Conservation (phyloP, 2,329 filamentous ascomycete species). For the Fulvia fulva region DNA sequence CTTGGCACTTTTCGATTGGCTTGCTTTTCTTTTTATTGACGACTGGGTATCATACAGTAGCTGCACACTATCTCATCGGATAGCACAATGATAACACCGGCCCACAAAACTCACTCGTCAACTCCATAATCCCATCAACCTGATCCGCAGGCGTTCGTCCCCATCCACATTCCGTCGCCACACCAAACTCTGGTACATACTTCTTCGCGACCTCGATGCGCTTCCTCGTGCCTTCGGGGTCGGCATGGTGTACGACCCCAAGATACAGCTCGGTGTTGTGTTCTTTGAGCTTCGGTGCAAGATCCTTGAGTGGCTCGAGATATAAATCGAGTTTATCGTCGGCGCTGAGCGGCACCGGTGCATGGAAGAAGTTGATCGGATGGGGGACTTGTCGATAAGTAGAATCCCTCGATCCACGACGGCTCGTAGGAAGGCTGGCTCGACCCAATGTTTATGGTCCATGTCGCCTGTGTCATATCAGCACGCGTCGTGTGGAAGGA, state of each 20-base stretch:
- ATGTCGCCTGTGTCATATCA: constrained; percentile 31
- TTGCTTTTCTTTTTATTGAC: no score
- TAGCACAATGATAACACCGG: not conserved
- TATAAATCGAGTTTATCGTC: constrained; percentile 32
- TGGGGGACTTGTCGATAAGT: constrained; percentile 28
- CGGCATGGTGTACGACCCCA: constrained; percentile 39
- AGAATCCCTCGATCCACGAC: constrained; percentile 36
- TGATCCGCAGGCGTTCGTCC: constrained; percentile 23
- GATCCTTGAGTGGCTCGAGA: constrained; percentile 36
- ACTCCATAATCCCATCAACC: constrained; percentile 3
- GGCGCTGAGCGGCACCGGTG: constrained; percentile 40
- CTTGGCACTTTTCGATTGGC: no score
- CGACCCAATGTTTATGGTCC: constrained; percentile 41
- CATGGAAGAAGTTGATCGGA: constrained; percentile 40
- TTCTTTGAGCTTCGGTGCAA: constrained; percentile 28
- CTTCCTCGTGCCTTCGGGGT: constrained; percentile 37
- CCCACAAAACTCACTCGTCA: not conserved
- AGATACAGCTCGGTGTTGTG: constrained; percentile 37
- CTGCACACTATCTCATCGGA: no score
- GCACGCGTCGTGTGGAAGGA: no score
- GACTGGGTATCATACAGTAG: no score
- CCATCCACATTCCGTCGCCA: constrained; percentile 42
- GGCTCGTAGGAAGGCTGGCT: constrained; percentile 36
- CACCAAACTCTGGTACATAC: constrained; percentile 34
- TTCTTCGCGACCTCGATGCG: constrained; percentile 36